Percentiles rank a stretch among this genome's conserved stretches.
Evolutionary conservation across 306 rosid genomes (phyloP).

Genomic region (Sophora flavescens): DNA sequence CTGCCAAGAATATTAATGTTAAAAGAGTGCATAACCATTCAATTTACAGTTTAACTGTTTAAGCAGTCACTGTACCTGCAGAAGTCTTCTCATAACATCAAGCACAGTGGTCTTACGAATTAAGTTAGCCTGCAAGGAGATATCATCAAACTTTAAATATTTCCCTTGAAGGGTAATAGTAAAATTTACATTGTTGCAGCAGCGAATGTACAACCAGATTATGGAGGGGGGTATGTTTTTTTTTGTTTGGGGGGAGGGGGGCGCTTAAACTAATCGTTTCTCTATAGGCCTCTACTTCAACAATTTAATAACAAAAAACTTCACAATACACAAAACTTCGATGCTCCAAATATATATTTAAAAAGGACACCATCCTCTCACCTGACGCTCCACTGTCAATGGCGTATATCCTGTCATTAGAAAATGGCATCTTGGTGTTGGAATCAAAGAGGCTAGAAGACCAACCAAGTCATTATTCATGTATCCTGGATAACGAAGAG

Average conservation of each 20-base stretch:
- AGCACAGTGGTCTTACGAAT: conserved; percentile 98
- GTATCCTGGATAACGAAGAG: conserved; percentile 98
- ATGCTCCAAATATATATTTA: conserved; percentile 6
- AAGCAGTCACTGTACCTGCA: conserved; percentile 69
- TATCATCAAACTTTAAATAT: conserved; percentile 34
- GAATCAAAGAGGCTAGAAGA: conserved; percentile 96
- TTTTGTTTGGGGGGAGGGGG: too few species aligned
- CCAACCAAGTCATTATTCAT: conserved; percentile 99
- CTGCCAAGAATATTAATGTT: conserved; percentile 58
- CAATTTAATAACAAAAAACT: conserved; percentile 27
- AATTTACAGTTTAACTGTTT: conserved; percentile 21
- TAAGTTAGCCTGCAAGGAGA: conserved; percentile 82
- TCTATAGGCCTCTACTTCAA: conserved; percentile 29
- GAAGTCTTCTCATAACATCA: conserved; percentile 98
- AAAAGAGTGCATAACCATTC: conserved; percentile 29
- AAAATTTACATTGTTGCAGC: conserved; percentile 24
- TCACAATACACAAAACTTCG: conserved; percentile 2
- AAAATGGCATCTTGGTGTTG: conserved; percentile 98
- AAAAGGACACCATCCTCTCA: conserved; percentile 45
- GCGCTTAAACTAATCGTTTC: not conserved
- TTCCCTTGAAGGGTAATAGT: conserved; percentile 19
- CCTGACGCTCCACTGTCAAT: conserved; percentile 98
- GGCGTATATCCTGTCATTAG: conserved; percentile 99
- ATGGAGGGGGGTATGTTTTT: conserved; percentile 2
- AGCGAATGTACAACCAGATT: conserved; percentile 6